Evolutionary conservation across 768 basidiomycete species (phyloP).

Genomic region (Mycena vitilis): DNA sequence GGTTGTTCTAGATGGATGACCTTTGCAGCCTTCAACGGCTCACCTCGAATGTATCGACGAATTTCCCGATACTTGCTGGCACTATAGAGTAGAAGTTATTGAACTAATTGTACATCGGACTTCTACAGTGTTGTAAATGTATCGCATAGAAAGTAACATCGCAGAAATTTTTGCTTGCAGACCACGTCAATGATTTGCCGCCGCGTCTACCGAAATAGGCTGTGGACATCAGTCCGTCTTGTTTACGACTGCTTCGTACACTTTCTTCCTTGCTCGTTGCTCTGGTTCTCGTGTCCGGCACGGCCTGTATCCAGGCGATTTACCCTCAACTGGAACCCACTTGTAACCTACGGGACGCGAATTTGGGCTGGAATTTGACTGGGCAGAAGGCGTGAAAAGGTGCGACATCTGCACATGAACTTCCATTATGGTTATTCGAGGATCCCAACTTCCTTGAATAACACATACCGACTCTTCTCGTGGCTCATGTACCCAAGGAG

Average conservation of each 20-base stretch:
- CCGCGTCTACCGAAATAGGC: not conserved
- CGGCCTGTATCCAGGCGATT: conserved; percentile 8
- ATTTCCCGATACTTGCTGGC: conserved; percentile 1
- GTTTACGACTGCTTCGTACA: conserved; percentile 22
- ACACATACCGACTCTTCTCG: not conserved
- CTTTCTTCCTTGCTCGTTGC: conserved; percentile 7
- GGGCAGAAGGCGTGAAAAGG: conserved; percentile 10
- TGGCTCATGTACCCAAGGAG: not conserved
- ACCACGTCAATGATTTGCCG: no score
- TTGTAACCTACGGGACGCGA: not conserved
- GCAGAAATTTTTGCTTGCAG: not conserved
- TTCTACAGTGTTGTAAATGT: conserved; percentile 35
- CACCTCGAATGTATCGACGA: not conserved
- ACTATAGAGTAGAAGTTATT: conserved; percentile 28
- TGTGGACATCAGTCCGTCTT: not conserved
- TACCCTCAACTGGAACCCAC: not conserved
- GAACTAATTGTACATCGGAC: conserved; percentile 34
- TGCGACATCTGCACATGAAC: conserved; percentile 1
- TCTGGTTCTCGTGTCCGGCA: conserved; percentile 15
- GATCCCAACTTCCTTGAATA: not conserved
- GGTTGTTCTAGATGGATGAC: conserved; percentile 34
- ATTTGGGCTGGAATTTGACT: conserved; percentile 3
- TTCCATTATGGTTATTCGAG: not conserved
- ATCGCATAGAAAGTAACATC: conserved; percentile 22
- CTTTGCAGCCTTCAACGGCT: not conserved